Evolutionary conservation across 129 eudicot genomes (phyloP), one percentile per base, ranked within the genome.

Genomic region (Artemisia annua): DNA sequence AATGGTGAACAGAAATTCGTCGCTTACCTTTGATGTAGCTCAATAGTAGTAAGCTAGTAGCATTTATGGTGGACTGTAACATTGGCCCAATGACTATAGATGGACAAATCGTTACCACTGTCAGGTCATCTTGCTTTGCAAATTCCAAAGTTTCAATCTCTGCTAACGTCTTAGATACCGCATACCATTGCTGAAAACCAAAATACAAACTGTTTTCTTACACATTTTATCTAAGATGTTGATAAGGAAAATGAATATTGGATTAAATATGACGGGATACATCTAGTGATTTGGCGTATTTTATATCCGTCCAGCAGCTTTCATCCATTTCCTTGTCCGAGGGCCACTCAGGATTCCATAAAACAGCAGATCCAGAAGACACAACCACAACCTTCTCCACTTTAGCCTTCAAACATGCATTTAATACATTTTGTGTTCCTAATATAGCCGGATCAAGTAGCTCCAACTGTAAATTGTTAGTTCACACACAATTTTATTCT

Each of bases 341-440:
- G 11, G 88, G 81, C 88, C 83, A 81, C 7, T 46, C 54, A 1
- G 83, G 88, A 63, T 69, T 84, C 53, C 9, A 7, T 51, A 53
- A 24, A 51, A 61, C 53, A 22, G 85, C 81, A 46, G 78, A 72
- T 48, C 67, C 76, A n/a, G 83, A 84, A 13, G 88, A 84, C 0
- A 84, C 81, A 26, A 81, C 76, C 63, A 84, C 83, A 19, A 81
- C 74, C 70, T 74, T 81, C 53, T 71, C 22, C 32, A 85, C 83
- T 64, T 70, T 60, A 46, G 80, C 75, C 68, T 77, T 67, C 48
- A 62, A 17, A 75, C 85, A 81, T 12, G 88, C 85, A 2, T 84
- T 81, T 30, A 84, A 51, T 71, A 81, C 85, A 54, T 85, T 85
- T 49, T 14, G 73, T 46, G 85, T 84, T 67, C 85, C 88, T 43